These are phyloP conservation scores for Fusarium buxicola DNA, from an alignment of 2,329 filamentous ascomycete genomes.

Conservation along the genomic window DNA sequence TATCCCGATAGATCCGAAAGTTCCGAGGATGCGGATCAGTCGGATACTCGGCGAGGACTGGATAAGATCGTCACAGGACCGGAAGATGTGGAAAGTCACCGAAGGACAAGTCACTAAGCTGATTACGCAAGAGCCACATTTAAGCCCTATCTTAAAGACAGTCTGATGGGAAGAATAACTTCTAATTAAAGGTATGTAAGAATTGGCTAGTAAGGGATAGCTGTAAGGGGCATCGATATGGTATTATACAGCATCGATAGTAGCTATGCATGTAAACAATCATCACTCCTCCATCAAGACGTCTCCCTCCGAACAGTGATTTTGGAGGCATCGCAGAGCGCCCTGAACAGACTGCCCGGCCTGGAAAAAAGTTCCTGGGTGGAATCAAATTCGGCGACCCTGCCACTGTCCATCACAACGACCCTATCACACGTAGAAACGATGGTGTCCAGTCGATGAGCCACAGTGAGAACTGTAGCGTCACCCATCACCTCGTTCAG, in stretches of 20 bases:
- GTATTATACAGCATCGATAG: not conserved
- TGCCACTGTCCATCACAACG: slow-evolving; percentile 33
- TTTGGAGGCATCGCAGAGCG: slow-evolving; percentile 23
- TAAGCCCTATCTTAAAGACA: too few relatives aligned
- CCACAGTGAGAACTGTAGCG: slow-evolving; percentile 37
- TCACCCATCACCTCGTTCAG: slow-evolving; percentile 22
- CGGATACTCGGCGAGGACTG: too few relatives aligned
- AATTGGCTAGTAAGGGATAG: too few relatives aligned
- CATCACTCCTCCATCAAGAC: not conserved
- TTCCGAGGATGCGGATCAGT: too few relatives aligned
- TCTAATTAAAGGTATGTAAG: too few relatives aligned
- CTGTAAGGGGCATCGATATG: not conserved
- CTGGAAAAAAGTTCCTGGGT: slow-evolving; percentile 12
- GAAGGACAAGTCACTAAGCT: too few relatives aligned
- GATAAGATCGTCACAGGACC: too few relatives aligned
- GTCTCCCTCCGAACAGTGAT: not conserved
- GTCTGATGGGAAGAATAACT: too few relatives aligned
- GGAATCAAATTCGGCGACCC: slow-evolving; percentile 31
- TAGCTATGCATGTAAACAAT: not conserved
- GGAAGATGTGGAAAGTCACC: too few relatives aligned
- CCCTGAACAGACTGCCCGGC: slow-evolving; percentile 16
- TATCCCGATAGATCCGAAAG: too few relatives aligned
- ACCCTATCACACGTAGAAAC: slow-evolving; percentile 36
- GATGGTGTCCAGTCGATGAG: slow-evolving; percentile 37
- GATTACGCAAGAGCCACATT: too few relatives aligned